Percentiles rank a stretch among this genome's conserved stretches.
phyloP scores from a whole-genome alignment of 352 stramenopile species.

The Phytopythium boreale region DNA sequence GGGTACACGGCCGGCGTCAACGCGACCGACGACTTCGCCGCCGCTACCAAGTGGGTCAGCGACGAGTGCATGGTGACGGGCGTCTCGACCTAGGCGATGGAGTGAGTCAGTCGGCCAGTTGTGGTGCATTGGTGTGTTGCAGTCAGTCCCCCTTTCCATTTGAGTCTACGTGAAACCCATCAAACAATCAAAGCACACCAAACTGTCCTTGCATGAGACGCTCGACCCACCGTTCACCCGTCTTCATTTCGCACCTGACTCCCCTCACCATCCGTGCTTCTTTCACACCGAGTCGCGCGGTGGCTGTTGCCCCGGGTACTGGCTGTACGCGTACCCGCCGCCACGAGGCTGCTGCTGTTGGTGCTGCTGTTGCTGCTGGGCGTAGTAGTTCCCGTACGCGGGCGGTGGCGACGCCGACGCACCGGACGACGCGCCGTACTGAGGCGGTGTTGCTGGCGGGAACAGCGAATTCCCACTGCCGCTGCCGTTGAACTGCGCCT shows the following conservation, averaged over 20 bases:
- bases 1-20: slow-evolving; percentile 11
- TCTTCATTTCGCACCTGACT: too few species aligned
- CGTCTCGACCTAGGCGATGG: background rate
- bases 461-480: slow-evolving; percentile 5
- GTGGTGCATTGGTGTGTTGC: background rate
- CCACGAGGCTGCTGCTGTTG: slow-evolving; percentile 12
- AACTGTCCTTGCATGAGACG: background rate
- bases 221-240: too few species aligned
- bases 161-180: background rate
- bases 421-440: slow-evolving; percentile 23
- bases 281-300: slow-evolving; percentile 2
- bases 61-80: slow-evolving; percentile 13
- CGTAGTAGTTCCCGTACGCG: slow-evolving; percentile 42
- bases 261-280: too few species aligned
- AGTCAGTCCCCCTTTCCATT: background rate
- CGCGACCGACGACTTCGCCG: slow-evolving; percentile 16
- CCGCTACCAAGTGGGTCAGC: slow-evolving; percentile 26
- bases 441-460: slow-evolving; percentile 2
- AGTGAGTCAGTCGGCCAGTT: background rate
- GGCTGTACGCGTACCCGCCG: slow-evolving; percentile 32
- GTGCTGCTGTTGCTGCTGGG: slow-evolving; percentile 28
- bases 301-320: slow-evolving; percentile 39
- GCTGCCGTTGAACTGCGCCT: slow-evolving; percentile 11
- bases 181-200: background rate
- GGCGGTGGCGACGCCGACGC: slow-evolving; percentile 28